Percentiles rank a stretch among this genome's conserved stretches.
Conservation (phyloP, 2,329 filamentous ascomycete genomes). For the Ophiostoma sp. region DNA sequence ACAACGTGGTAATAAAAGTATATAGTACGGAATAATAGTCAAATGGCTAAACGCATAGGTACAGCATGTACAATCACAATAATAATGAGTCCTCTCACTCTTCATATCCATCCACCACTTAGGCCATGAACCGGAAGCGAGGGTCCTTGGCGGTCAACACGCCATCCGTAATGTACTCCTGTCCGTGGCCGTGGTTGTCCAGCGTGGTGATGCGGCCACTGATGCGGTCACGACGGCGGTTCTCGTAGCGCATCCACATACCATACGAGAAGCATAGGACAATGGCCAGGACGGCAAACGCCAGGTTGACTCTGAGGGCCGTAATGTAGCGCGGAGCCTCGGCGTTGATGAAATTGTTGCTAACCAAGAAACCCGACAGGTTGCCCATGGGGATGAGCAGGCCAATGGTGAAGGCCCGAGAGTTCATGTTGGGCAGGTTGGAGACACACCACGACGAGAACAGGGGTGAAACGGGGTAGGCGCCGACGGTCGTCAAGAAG, state of each 20-base stretch:
- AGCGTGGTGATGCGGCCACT: neutral
- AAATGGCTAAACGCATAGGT: too few species aligned
- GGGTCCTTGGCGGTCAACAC: neutral
- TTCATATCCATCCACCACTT: neutral
- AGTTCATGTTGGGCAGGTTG: slow-evolving; percentile 32
- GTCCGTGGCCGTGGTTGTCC: neutral
- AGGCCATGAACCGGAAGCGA: neutral
- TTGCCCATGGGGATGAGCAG: slow-evolving; percentile 32
- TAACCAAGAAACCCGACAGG: slow-evolving; percentile 30
- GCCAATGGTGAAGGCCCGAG: slow-evolving; percentile 30
- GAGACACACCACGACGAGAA: slow-evolving; percentile 31
- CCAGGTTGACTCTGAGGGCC: neutral
- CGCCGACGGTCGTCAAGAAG: slow-evolving; percentile 27
- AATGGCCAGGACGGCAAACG: neutral
- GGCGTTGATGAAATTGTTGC: slow-evolving; percentile 28
- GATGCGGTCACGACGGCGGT: neutral
- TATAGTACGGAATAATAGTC: too few species aligned
- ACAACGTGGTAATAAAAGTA: too few species aligned
- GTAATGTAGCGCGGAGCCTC: slow-evolving; percentile 30
- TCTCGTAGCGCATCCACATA: neutral
- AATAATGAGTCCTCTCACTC: neutral
- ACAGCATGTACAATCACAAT: too few species aligned
- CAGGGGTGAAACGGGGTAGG: slow-evolving; percentile 29
- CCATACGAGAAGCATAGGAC: neutral
- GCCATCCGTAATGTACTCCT: neutral